Base-by-base conservation (phyloP, 345 rosid species). In the Brassica incana region DNA sequence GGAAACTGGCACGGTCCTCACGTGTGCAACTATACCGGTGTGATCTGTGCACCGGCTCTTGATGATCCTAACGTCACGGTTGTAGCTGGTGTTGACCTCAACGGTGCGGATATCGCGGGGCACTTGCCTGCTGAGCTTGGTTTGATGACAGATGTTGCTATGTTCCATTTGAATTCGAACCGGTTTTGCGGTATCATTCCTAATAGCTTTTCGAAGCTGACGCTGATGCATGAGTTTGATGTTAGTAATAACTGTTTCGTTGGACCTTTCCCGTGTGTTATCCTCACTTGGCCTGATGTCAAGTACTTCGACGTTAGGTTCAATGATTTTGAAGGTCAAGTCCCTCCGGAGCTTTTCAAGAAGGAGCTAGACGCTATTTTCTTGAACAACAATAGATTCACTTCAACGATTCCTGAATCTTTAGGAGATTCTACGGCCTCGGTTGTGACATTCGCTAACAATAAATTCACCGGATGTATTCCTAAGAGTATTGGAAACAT, bases 151-250 rank as follows among this genome's bases (percentile, higher is more conserved):
- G 98, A 94, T 58, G 32, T 84, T 8, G 94, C 93, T 0, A 72
- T 94, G 71, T 82, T 94, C 71, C 98, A 94, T 71, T 66, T 94
- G 27, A 92, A 92, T 77, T 80, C 95, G 0, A 94, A 94, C 80
- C 83, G 97, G 74, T 90, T 94, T 73, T 94, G 98, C 5, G 98
- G 98, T 18, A 85, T 92, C 76, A 69, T 94, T 25, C 98, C 98
- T 4, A 79, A 76, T 64, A 87, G 87, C 81, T 25, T 94, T 8
- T 79, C 84, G 45, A 87, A 83, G 64, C 78, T 91, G 15, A 83
- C 58, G 12, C 76, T 87, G 2, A 89, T 94, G 92, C 73, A 83
- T 20, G 98, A 94, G 76, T 92, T 94, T 32, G 98, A 94, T 79
- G 78, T 94, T 50, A 94, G 97, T 79, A 92, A 88, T 81, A 94